Evolutionary conservation across 164 flowering plant genomes (phyloP).

Genomic region (Vitis amurensis): DNA sequence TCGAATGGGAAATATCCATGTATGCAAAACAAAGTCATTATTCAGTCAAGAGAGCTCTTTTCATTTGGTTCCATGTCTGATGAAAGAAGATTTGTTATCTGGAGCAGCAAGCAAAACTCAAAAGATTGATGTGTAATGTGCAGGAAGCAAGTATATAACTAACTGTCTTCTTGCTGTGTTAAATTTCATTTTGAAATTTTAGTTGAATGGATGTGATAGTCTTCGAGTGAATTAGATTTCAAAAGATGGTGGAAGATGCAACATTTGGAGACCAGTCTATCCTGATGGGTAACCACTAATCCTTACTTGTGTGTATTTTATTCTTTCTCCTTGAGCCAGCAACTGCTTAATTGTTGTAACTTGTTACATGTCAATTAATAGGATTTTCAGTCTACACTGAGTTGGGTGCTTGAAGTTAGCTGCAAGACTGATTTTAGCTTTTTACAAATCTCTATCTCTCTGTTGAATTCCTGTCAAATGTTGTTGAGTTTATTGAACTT

Average conservation of each 20-base stretch:
- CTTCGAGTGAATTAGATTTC: conserved; percentile 33
- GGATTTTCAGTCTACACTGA: no score
- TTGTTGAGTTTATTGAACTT: no score
- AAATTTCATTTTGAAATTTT: not conserved
- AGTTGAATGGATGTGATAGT: not conserved
- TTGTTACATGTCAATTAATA: not conserved
- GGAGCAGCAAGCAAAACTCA: conserved; percentile 85
- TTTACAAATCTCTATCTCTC: no score
- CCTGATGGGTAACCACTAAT: conserved; percentile 74
- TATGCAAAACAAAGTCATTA: conserved; percentile 39
- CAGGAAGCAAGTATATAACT: conserved; percentile 59
- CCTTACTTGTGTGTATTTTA: no score
- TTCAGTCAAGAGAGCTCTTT: conserved; percentile 51
- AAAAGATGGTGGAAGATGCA: conserved; percentile 55
- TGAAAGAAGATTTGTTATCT: conserved; percentile 59
- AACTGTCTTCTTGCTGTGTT: not conserved
- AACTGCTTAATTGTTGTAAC: not conserved
- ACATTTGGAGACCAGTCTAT: conserved; percentile 93
- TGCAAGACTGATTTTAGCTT: no score
- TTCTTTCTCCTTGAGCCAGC: not conserved
- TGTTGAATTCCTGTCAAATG: no score
- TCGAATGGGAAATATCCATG: conserved; percentile 42
- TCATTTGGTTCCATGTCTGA: conserved; percentile 43
- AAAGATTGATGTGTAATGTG: conserved; percentile 67
- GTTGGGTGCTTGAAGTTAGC: no score